Evolutionary conservation across 805 yeast genomes (phyloP), one percentile per base, ranked within the genome.

Genomic region (Kregervanrija delftensis): DNA sequence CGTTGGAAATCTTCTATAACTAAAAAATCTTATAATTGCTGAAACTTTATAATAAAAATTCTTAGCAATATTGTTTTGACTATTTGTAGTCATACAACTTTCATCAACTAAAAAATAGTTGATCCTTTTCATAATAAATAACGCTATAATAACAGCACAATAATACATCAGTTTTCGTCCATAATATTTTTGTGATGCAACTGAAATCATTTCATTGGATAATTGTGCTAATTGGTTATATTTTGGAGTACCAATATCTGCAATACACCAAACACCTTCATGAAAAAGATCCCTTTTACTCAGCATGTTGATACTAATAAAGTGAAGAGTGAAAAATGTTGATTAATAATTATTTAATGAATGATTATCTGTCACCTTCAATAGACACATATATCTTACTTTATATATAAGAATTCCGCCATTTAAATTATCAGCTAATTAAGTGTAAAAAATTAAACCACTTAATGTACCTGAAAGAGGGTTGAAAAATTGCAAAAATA

Each of bases 131-230:
- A 71, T 2, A 4, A 61, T 44, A 1, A 68, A 67, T 1, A 66
- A 45, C 30, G 59, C 57, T 8, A 72, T 53, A 5, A 67, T 52
- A 2, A 66, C 74, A 9, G 58, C 65, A 4, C 70, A 69, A 48
- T 65, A 67, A 48, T 73, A 73, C 1, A 66, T 49, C 12, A 73
- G 62, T 43, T 64, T 65, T 31, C 62, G 58, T 2, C 68, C 76
- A 49, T 68, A 73, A 1, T 39, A 22, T 59, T 40, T 46, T 51
- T 34, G 58, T 43, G 63, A 64, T 55, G 67, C 59, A 35, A 54
- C 58, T 2, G 53, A 37, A 35, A 62, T 53, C 4, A 52, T 58
- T 0, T 55, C 54, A 45, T 69, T 74, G 46, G 68, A 67, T 10
- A 38, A 47, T 10, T n/a, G 46, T 5, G 39, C 15, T 22, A 54